Evolutionary conservation across 2,329 filamentous ascomycete species (phyloP), one percentile per base, ranked within the genome.

Genomic region (Aspergillus fijiensis): DNA sequence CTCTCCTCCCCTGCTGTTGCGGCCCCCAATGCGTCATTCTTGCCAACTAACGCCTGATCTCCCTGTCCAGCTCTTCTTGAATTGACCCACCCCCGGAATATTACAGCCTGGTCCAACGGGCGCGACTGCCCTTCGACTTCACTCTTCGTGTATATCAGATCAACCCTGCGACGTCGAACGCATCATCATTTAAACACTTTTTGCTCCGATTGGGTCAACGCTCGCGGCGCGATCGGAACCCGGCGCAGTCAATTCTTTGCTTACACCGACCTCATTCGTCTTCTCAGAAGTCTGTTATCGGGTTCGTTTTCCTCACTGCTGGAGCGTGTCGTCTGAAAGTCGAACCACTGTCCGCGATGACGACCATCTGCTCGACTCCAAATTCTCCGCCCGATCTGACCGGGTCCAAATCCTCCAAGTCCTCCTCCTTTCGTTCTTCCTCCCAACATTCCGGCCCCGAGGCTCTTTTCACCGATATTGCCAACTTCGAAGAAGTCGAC

Each of bases 401-500:
- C 64, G 84, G 83, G 67, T 96, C 91, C 62, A 96, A 94, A 76
- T 95, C 91, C 63, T 96, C 91, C 65, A 96, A 95, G 77, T 92
- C 92, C 29, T 96, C 91, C 5, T 96, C 92, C 53, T 90, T 94
- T 70, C 89, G 89, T 68, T 96, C 92, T 42, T 88, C 89, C 59
- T 87, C 85, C 63, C 89, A 88, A 55, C 80, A 86, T 69, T 89
- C 92, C 69, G 90, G 91, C 67, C 76, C 79, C 27, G 87, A 88
- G 70, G 85, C 83, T 66, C 83, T 87, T 54, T 80, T 90, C 50
- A 83, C 87, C 55, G 91, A 96, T 71, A 85, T 89, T 60, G 87
- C 87, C 64, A 88, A 97, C 74, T 97, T 97, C 70, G 94, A 98
- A 74, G 94, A 97, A 65, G 96, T 97, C 73, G 91, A 90, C 12